Evolutionary conservation across 129 eudicot genomes (phyloP).

Genomic region (Calendula officinalis): DNA sequence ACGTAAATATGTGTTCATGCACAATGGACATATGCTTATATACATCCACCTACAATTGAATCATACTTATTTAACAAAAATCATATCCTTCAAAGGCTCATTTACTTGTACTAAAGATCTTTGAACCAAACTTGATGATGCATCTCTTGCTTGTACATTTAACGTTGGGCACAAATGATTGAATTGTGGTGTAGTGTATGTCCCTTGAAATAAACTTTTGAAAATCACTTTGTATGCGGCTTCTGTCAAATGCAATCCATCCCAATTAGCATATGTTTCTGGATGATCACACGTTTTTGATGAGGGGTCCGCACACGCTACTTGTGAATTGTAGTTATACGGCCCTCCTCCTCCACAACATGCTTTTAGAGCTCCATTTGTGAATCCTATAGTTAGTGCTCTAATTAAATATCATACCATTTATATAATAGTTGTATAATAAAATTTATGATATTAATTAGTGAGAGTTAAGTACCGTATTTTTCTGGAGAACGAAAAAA

Average conservation of each 20-base stretch:
- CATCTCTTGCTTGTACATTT: slow-evolving; percentile 21
- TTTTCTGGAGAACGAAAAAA: slow-evolving; percentile 40
- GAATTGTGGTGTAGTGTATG: slow-evolving; percentile 36
- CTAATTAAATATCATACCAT: no score
- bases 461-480: slow-evolving; percentile 39
- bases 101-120: slow-evolving; percentile 24
- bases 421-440: neutral
- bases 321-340: slow-evolving; percentile 38
- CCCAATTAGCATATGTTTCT: slow-evolving; percentile 53
- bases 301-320: slow-evolving; percentile 34
- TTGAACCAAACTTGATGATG: slow-evolving; percentile 25
- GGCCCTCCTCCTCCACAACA: slow-evolving; percentile 73
- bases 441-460: slow-evolving; percentile 1
- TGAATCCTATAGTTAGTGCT: slow-evolving; percentile 39
- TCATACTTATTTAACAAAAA: slow-evolving; percentile 10
- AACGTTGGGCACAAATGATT: slow-evolving; percentile 21
- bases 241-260: slow-evolving; percentile 71
- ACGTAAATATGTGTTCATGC: neutral
- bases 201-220: slow-evolving; percentile 45
- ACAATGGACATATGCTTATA: slow-evolving; percentile 9
- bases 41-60: slow-evolving; percentile 17
- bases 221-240: slow-evolving; percentile 44
- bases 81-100: slow-evolving; percentile 1
- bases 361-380: slow-evolving; percentile 42
- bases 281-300: slow-evolving; percentile 47